Evolutionary conservation across 257 asterid species (phyloP), one percentile per base, ranked within the genome.

Genomic region (Solanum microdontum): DNA sequence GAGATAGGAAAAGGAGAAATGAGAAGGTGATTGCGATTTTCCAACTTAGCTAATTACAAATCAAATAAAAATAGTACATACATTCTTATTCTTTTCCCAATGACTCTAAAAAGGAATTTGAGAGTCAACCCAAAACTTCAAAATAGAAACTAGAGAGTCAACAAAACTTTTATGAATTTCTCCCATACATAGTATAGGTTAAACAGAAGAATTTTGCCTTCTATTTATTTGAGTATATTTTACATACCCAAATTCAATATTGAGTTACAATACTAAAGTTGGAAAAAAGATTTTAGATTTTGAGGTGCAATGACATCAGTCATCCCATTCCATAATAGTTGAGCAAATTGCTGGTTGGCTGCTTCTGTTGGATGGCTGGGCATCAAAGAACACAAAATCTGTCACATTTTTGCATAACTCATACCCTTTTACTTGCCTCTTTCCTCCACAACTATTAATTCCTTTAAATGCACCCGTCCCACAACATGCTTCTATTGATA

Each of bases 401-500:
- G 37, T 85, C 69, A 62, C 30, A 23, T 62, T 62, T 62, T 62
- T 23, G 0, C 28, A 4, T 62, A 62, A 62, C 6, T 62, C 69
- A 23, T 62, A 23, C 1, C 23, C 30, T 28, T 62, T 62, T 23
- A 62, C 30, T 62, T 62, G 69, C 1, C 30, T 62, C 28, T 62
- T 62, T 62, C 69, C 69, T 23, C 69, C 69, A 62, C 69, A 62
- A 30, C 92, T 93, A 87, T 75, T 75, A 10, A 70, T 28, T 30
- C 94, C 97, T 48, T 90, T 87, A 12, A 73, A 90, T 30, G 84
- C 91, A 84, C 97, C 97, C 1, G 88, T 88, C 2, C 97, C 94
- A 69, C 94, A 94, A 69, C 97, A 73, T 33, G 80, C 45, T 73
- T 73, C 80, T 73, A 4, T 73, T 33, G 48, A 73, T 19, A 73